Base-by-base conservation (phyloP, 1,139 yeast species). In the Blastobotrys arbuscula region DNA sequence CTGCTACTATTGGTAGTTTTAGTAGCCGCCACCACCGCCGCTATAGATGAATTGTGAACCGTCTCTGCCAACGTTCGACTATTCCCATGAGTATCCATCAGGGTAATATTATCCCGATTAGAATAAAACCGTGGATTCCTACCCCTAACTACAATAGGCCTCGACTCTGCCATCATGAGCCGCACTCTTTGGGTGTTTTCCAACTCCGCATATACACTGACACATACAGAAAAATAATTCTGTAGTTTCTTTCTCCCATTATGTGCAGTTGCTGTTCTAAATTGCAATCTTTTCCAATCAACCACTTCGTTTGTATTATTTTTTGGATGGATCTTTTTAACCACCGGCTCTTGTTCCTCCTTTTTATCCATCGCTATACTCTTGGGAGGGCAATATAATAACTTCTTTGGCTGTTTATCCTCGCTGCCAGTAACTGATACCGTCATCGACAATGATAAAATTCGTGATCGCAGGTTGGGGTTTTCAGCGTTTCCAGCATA, bases 111-210 rank as follows among this genome's bases (percentile, higher is more conserved):
- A 42, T 76, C 76, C 50, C 81, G 65, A 52, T 78, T 81, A 24
- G 75, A 73, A 57, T 81, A 81, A 56, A 81, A 81, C 24, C 79
- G 72, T 2, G 87, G 86, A 56, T 81, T 81, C 51, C 86, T 65
- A 2, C 86, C 87, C 52, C 87, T 65, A 2, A 81, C 86, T 30
- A 79, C 78, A 5, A 81, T 76, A 1, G 84, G 84, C 31, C 73
- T 57, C 1, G 73, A 67, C 43, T 58, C 56, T 16, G 69, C 54
- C 3, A 52, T 59, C 28, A 55, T 55, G 36, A 60, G 54, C 35
- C 60, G 57, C 47, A 59, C 62, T 41, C 59, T 58, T 53, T 54
- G 57, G 33, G 60, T 60, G 48, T 61, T 60, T 37, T 58, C 63
- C 41, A 65, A 58, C 39, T 59, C 66, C n/a, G 64, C 70, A 49